Percentiles rank a stretch among this genome's conserved stretches.
Conservation (phyloP, 305 asterid genomes). For the Fraxinus sp. region DNA sequence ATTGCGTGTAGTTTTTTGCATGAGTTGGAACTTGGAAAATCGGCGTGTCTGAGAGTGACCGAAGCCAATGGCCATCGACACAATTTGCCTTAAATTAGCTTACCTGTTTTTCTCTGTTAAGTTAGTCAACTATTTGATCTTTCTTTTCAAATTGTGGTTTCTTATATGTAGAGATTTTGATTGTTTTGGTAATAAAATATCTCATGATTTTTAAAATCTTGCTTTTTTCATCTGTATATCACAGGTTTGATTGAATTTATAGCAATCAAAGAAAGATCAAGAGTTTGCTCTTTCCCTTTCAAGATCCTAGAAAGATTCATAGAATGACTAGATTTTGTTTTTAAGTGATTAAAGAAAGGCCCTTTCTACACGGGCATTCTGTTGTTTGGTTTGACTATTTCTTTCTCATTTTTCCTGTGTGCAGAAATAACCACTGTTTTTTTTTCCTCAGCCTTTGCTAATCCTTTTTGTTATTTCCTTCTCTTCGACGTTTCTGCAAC, state of each 20-base stretch:
- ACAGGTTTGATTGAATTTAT: slow-evolving; percentile 23
- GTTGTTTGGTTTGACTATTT: slow-evolving; percentile 37
- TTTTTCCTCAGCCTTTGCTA: slow-evolving; percentile 25
- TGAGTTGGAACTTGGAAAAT: neutral
- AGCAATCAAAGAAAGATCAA: slow-evolving; percentile 34
- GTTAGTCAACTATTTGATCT: neutral
- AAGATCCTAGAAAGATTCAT: slow-evolving; percentile 33
- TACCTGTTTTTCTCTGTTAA: neutral
- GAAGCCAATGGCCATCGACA: neutral
- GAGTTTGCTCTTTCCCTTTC: slow-evolving; percentile 5
- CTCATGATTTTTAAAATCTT: neutral
- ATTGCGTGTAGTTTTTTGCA: neutral
- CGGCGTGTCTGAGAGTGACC: neutral
- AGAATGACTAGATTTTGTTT: slow-evolving; percentile 15
- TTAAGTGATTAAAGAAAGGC: slow-evolving; percentile 23
- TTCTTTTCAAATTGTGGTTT: neutral
- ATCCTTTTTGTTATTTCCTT: slow-evolving; percentile 20
- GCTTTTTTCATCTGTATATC: neutral
- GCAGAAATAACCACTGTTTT: slow-evolving; percentile 26
- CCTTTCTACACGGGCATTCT: slow-evolving; percentile 44
- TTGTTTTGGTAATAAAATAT: slow-evolving; percentile 24
- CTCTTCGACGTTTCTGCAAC: slow-evolving; percentile 23
- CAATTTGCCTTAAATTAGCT: neutral
- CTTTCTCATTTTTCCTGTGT: slow-evolving; percentile 16
- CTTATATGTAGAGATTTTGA: neutral